phyloP scores from a whole-genome alignment of 441 rosid species.

The Erodium texanum region DNA sequence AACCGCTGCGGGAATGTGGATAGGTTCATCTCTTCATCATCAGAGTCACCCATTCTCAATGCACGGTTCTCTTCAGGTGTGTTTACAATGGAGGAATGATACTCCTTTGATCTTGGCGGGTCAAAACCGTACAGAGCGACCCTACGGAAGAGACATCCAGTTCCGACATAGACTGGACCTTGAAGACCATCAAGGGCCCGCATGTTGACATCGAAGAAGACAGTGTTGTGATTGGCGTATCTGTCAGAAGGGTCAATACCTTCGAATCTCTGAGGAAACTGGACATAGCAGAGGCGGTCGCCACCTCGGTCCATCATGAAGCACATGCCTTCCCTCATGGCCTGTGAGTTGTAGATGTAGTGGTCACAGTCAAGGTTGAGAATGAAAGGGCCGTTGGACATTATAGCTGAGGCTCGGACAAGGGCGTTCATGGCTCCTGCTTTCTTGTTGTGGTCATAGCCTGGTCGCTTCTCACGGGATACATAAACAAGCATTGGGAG shows the following conservation, averaged over 20 bases:
- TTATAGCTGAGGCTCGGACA: slow-evolving; percentile 71
- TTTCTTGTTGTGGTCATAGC: slow-evolving; percentile 82
- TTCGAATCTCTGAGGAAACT: slow-evolving; percentile 87
- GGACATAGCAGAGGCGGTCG: slow-evolving; percentile 68
- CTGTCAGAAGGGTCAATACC: slow-evolving; percentile 82
- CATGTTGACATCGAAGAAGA: slow-evolving; percentile 88
- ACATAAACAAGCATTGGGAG: slow-evolving; percentile 72
- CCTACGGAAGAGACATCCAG: slow-evolving; percentile 84
- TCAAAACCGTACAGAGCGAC: slow-evolving; percentile 77
- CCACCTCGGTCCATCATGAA: slow-evolving; percentile 90
- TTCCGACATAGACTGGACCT: slow-evolving; percentile 87
- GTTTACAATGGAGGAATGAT: slow-evolving; percentile 35
- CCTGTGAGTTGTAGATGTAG: slow-evolving; percentile 70
- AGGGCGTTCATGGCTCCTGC: slow-evolving; percentile 90
- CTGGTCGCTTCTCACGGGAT: slow-evolving; percentile 73
- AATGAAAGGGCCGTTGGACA: slow-evolving; percentile 87
- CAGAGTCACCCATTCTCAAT: slow-evolving; percentile 16
- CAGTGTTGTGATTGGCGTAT: slow-evolving; percentile 80
- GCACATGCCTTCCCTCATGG: slow-evolving; percentile 89
- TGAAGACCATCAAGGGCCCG: slow-evolving; percentile 82
- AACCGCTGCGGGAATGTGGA: slow-evolving; percentile 55
- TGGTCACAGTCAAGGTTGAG: slow-evolving; percentile 85
- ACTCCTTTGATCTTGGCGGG: slow-evolving; percentile 74
- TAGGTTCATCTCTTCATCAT: slow-evolving; percentile 41
- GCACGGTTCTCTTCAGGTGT: slow-evolving; percentile 41